phyloP scores from a whole-genome alignment of 148 eudicot genomes.

The Pharnaceum exiguum region DNA sequence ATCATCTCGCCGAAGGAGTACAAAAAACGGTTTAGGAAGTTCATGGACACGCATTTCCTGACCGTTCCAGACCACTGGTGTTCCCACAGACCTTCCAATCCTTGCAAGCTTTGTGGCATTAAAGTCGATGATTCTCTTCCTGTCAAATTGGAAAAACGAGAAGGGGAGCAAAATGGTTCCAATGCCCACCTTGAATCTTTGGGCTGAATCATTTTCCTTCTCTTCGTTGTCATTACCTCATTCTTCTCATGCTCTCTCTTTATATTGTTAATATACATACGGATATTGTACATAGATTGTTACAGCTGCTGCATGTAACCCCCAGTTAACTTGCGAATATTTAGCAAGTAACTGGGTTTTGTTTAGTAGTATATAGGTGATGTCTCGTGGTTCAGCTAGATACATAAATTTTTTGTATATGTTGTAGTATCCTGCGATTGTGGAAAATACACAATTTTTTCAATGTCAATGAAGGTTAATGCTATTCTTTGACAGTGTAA shows the following conservation, averaged over 20 bases:
- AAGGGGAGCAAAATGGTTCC: conserved; percentile 21
- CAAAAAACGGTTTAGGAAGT: conserved; percentile 85
- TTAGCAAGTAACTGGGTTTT: conserved; percentile 46
- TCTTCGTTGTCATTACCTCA: not conserved
- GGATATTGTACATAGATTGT: conserved; percentile 42
- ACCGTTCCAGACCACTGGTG: conserved; percentile 95
- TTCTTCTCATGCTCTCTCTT: not conserved
- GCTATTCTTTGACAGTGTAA: conserved; percentile 3
- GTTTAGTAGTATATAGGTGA: conserved; percentile 9
- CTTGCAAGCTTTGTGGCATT: conserved; percentile 68
- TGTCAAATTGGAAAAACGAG: conserved; percentile 24
- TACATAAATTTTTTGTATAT: conserved; percentile 16
- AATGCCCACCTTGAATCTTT: conserved; percentile 11
- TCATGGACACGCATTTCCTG: conserved; percentile 70
- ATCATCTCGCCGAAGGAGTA: conserved; percentile 77
- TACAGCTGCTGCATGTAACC: conserved; percentile 16
- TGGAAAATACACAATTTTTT: not conserved
- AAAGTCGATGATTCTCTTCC: conserved; percentile 24
- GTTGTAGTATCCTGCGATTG: conserved; percentile 8
- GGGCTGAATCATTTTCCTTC: not conserved
- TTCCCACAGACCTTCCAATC: conserved; percentile 58
- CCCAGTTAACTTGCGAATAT: conserved; percentile 48
- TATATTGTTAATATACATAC: conserved; percentile 6
- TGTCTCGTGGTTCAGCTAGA: conserved; percentile 19
- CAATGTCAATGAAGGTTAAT: not conserved